phyloP scores from a whole-genome alignment of 2,329 filamentous ascomycete genomes.

The Microdochium bolleyi region DNA sequence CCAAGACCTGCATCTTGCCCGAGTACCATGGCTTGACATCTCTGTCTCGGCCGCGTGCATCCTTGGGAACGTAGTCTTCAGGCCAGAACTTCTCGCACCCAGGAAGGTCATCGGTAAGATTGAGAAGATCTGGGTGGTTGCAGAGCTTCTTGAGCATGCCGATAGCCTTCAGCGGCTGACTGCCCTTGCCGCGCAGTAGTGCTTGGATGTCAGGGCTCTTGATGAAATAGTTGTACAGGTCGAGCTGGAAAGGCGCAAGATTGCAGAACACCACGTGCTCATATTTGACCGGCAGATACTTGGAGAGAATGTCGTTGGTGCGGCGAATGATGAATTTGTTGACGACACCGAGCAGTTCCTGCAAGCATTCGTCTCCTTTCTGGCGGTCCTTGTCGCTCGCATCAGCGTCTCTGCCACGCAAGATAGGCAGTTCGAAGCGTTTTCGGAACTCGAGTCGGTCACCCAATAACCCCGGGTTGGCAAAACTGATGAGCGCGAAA shows the following conservation, averaged over 20 bases:
- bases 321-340: conserved; percentile 98
- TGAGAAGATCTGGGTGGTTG: conserved; percentile 91
- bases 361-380: conserved; percentile 75
- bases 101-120: conserved; percentile 74
- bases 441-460: conserved; percentile 89
- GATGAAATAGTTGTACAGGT: conserved; percentile 95
- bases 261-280: conserved; percentile 99
- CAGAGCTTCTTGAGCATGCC: conserved; percentile 96
- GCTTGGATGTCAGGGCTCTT: conserved; percentile 91
- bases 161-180: conserved; percentile 93
- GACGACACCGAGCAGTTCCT: conserved; percentile 74
- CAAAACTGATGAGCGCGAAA: conserved; percentile 91
- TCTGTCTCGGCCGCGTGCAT: conserved; percentile 78
- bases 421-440: conserved; percentile 84
- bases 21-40: conserved; percentile 95
- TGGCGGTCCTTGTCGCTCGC: conserved; percentile 76
- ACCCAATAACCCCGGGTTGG: conserved; percentile 86
- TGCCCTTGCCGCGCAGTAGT: conserved; percentile 85
- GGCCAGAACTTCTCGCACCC: conserved; percentile 78
- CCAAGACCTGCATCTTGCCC: conserved; percentile 97
- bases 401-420: conserved; percentile 83
- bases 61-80: conserved; percentile 81
- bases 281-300: conserved; percentile 96
- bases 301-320: conserved; percentile 95
- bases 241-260: conserved; percentile 83